Evolutionary conservation across 139 green algal genomes (phyloP).

Genomic region (Penium margaritaceum): DNA sequence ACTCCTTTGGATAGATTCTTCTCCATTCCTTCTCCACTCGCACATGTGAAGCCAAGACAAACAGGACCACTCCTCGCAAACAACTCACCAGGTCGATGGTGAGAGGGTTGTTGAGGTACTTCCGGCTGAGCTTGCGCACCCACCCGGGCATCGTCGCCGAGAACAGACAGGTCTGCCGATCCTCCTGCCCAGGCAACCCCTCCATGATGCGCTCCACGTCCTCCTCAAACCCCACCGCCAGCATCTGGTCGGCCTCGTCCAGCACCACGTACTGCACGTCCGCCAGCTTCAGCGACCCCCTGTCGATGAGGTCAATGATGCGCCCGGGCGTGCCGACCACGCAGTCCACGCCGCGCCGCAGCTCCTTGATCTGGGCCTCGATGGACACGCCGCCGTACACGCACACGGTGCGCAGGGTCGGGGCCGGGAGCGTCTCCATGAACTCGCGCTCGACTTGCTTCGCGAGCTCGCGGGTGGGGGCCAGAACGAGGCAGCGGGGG

Average conservation of each 20-base stretch:
- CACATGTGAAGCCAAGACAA: no score
- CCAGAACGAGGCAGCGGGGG: slow-evolving; percentile 73
- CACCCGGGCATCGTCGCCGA: slow-evolving; percentile 88
- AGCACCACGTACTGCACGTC: slow-evolving; percentile 80
- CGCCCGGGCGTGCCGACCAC: slow-evolving; percentile 92
- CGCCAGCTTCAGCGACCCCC: slow-evolving; percentile 62
- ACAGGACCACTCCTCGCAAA: background rate
- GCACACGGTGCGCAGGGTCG: slow-evolving; percentile 61
- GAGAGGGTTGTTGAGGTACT: slow-evolving; percentile 70
- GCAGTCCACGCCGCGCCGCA: slow-evolving; percentile 74
- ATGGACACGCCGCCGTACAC: slow-evolving; percentile 88
- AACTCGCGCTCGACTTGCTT: slow-evolving; percentile 92
- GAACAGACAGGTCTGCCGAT: slow-evolving; percentile 94
- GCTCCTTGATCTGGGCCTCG: slow-evolving; percentile 7
- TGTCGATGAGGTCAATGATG: slow-evolving; percentile 89
- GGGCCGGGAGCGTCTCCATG: slow-evolving; percentile 50
- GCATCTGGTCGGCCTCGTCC: slow-evolving; percentile 97
- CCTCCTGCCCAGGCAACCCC: slow-evolving; percentile 48
- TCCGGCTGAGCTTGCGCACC: slow-evolving; percentile 78
- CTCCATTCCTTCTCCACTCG: no score
- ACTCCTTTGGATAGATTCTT: no score
- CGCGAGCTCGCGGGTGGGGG: slow-evolving; percentile 85
- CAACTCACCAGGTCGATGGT: slow-evolving; percentile 83
- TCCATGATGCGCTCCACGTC: slow-evolving; percentile 91
- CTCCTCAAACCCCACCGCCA: slow-evolving; percentile 93